Evolutionary conservation across 1,139 yeast species (phyloP).

Genomic region (Hansenula lynferdii): DNA sequence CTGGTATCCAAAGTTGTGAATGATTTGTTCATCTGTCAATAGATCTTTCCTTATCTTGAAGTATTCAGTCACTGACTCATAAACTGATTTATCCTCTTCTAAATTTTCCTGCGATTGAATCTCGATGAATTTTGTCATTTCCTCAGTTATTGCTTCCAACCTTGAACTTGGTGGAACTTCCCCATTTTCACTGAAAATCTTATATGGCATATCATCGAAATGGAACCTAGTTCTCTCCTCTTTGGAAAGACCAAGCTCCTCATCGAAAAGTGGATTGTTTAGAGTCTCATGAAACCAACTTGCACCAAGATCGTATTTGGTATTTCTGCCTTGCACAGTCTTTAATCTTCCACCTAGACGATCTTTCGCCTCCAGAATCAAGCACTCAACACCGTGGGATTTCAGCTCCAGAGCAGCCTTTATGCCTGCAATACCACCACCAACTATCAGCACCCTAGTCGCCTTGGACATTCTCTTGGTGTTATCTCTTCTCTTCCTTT

Average conservation of each 20-base stretch:
- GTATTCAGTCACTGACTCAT: conserved; percentile 42
- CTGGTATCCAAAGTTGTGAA: conserved; percentile 43
- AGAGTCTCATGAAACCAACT: conserved; percentile 88
- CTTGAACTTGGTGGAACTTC: conserved; percentile 28
- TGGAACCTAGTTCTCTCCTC: conserved; percentile 18
- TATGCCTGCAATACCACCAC: conserved; percentile 83
- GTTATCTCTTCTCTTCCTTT: neutral
- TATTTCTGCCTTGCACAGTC: conserved; percentile 31
- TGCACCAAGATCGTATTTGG: conserved; percentile 71
- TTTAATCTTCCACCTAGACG: conserved; percentile 58
- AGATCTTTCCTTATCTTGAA: conserved; percentile 40
- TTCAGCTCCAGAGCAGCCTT: conserved; percentile 66
- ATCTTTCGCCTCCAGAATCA: conserved; percentile 53
- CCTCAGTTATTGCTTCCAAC: conserved; percentile 45
- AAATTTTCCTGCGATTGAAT: conserved; percentile 45
- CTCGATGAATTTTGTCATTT: conserved; percentile 58
- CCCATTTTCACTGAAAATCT: conserved; percentile 27
- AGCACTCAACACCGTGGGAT: conserved; percentile 35
- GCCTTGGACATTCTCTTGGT: neutral
- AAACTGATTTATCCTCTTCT: conserved; percentile 43
- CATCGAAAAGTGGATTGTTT: conserved; percentile 59
- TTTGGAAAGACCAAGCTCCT: conserved; percentile 28
- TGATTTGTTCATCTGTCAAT: conserved; percentile 47
- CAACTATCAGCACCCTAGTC: conserved; percentile 46
- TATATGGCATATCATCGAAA: conserved; percentile 42